These are phyloP conservation scores for Sporisorium iseilematis-ciliati DNA, from an alignment of 1,284 basidiomycete species.

Conservation along the genomic window DNA sequence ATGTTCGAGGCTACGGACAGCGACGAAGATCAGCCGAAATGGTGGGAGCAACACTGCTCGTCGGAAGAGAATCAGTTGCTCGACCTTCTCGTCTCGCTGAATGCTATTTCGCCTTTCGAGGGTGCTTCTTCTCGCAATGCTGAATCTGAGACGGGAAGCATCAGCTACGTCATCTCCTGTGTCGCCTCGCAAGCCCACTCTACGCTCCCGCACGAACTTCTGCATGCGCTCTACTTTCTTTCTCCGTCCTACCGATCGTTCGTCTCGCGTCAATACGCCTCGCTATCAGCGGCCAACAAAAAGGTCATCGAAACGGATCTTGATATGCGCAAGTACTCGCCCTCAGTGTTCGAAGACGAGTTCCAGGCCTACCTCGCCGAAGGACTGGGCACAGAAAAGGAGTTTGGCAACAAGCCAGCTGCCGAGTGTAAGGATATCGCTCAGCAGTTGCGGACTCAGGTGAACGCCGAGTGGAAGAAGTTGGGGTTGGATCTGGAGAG, in stretches of 20 bases:
- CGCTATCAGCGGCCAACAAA: conserved; percentile 36
- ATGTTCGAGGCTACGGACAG: conserved; percentile 40
- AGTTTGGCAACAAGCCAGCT: conserved; percentile 59
- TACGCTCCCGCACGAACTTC: conserved; percentile 61
- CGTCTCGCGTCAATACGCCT: conserved; percentile 35
- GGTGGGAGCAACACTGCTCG: conserved; percentile 54
- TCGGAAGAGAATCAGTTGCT: conserved; percentile 54
- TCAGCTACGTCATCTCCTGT: conserved; percentile 62
- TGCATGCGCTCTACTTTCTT: conserved; percentile 65
- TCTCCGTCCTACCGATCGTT: conserved; percentile 50
- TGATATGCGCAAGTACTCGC: conserved; percentile 57
- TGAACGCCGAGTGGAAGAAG: conserved; percentile 37
- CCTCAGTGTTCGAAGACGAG: conserved; percentile 60
- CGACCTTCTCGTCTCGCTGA: conserved; percentile 35
- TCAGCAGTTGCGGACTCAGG: conserved; percentile 22
- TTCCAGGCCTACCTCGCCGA: conserved; percentile 66
- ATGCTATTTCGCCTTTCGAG: conserved; percentile 25
- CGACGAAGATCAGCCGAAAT: conserved; percentile 20
- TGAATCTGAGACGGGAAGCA: not conserved
- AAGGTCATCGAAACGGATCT: conserved; percentile 61
- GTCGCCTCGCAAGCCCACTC: conserved; percentile 46
- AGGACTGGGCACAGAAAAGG: conserved; percentile 45
- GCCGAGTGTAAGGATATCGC: conserved; percentile 49
- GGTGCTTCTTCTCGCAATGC: conserved; percentile 23
- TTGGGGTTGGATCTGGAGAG: conserved; percentile 26